Evolutionary conservation across 2,329 filamentous ascomycete species (phyloP).

Genomic region (Dactylellina sp.): DNA sequence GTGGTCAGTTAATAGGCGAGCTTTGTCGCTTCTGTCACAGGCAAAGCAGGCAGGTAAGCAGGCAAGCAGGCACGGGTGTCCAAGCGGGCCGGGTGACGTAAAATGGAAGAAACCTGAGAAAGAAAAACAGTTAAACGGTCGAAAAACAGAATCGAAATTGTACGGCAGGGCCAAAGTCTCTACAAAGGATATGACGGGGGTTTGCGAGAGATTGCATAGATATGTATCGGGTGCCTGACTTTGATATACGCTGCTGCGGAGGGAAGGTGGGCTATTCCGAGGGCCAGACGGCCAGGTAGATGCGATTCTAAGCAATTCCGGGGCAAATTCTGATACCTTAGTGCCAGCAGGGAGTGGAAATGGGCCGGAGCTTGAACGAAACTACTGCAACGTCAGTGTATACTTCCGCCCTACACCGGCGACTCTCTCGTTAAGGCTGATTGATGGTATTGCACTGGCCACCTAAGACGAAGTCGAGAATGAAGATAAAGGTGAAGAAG

Average conservation of each 20-base stretch:
- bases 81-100: constrained; percentile 39
- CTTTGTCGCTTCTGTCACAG: constrained; percentile 37
- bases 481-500: background rate
- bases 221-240: constrained; percentile 14
- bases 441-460: constrained; percentile 31
- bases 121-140: background rate
- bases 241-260: constrained; percentile 11
- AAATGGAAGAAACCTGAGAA: background rate
- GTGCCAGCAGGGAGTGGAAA: constrained; percentile 26
- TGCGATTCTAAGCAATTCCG: constrained; percentile 33
- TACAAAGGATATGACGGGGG: too few species aligned
- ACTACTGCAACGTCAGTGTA: constrained; percentile 32
- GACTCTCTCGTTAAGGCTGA: constrained; percentile 25
- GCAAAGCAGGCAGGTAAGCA: background rate
- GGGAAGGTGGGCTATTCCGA: constrained; percentile 21
- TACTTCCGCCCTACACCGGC: constrained; percentile 38
- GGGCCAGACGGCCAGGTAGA: constrained; percentile 19
- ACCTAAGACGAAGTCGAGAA: constrained; percentile 15
- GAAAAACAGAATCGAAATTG: background rate
- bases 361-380: constrained; percentile 5
- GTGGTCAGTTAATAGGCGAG: constrained; percentile 34
- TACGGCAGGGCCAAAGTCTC: too few species aligned
- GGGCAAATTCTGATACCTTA: constrained; percentile 28
- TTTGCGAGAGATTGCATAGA: constrained; percentile 14
- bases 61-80: background rate